Evolutionary conservation across 495 filamentous ascomycete species (phyloP).

Genomic region (Aspergillus avenaceus): DNA sequence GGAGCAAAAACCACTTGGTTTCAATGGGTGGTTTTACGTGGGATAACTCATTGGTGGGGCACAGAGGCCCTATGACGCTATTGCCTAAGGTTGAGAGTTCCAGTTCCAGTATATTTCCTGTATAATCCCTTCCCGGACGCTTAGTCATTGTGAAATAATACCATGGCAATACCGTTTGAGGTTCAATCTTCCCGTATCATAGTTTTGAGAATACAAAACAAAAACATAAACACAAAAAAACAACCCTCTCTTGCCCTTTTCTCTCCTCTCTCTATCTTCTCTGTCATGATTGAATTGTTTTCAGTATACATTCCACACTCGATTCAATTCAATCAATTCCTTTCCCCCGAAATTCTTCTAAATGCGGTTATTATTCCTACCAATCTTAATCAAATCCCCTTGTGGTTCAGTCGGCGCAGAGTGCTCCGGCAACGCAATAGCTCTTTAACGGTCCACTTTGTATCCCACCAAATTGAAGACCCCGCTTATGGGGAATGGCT

Average conservation of each 20-base stretch:
- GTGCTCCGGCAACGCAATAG: constrained; percentile 34
- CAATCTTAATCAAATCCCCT: constrained; percentile 3
- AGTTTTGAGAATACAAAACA: no score
- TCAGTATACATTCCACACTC: no score
- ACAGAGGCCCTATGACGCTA: neutral
- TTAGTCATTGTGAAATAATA: neutral
- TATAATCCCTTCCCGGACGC: neutral
- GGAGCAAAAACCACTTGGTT: neutral
- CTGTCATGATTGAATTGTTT: no score
- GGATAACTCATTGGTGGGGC: constrained; percentile 7
- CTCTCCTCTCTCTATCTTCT: no score
- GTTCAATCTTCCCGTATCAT: no score
- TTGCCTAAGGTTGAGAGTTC: neutral
- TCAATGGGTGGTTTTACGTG: neutral
- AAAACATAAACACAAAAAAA: no score
- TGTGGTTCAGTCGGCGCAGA: constrained; percentile 26
- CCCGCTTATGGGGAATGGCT: neutral
- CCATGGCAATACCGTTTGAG: no score
- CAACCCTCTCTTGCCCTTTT: no score
- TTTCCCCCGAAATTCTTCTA: no score
- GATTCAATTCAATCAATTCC: no score
- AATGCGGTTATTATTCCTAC: neutral
- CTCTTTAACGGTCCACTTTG: constrained; percentile 19
- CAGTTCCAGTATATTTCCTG: neutral
- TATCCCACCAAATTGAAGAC: constrained; percentile 13